Percentiles rank a stretch among this genome's conserved stretches.
Evolutionary conservation across 2,329 filamentous ascomycete genomes (phyloP).

Genomic region (Metarhizium humberi): DNA sequence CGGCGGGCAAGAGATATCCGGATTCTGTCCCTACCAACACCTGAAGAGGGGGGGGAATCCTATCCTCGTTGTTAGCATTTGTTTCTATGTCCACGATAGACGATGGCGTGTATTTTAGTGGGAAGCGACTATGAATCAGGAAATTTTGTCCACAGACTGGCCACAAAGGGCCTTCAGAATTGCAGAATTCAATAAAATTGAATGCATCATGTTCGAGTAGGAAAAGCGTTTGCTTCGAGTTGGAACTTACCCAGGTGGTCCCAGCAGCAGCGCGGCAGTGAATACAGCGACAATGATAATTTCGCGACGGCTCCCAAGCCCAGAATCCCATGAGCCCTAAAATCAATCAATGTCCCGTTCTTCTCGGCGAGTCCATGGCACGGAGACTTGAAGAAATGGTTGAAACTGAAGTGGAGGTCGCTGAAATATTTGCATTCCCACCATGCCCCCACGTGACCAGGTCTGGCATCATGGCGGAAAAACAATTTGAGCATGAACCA

Average conservation of each 20-base stretch:
- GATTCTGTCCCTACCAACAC: constrained; percentile 9
- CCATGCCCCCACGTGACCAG: neutral
- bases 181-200: constrained; percentile 38
- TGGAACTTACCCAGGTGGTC: neutral
- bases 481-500: no score
- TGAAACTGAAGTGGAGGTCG: neutral
- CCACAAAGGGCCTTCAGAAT: constrained; percentile 29
- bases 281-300: neutral
- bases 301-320: no score
- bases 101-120: neutral
- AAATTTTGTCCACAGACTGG: constrained; percentile 21
- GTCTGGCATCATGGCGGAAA: neutral
- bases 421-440: neutral
- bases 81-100: constrained; percentile 1
- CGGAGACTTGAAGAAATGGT: neutral
- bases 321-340: neutral
- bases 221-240: neutral
- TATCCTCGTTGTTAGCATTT: neutral
- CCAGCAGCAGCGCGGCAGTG: neutral
- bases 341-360: neutral
- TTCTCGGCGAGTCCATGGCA: neutral
- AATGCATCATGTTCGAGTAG: constrained; percentile 24
- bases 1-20: constrained; percentile 40
- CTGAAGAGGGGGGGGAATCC: neutral
- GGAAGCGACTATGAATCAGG: neutral